Conservation (phyloP, 768 basidiomycete genomes). For the Suillus clintonianus region DNA sequence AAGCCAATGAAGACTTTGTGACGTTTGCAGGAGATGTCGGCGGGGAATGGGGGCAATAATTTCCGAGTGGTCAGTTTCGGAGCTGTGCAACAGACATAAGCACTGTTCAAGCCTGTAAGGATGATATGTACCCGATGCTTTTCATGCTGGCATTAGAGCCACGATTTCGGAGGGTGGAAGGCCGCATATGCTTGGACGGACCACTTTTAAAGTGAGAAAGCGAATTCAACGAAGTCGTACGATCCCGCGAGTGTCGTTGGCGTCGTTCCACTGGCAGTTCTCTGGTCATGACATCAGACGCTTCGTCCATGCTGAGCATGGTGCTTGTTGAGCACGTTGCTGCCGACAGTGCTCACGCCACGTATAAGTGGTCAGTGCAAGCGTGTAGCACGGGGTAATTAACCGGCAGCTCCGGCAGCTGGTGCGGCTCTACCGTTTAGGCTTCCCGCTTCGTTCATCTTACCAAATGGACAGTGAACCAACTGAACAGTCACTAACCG, state of each 20-base stretch:
- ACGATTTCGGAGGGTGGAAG: slow-evolving; percentile 18
- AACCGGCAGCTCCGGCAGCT: neutral
- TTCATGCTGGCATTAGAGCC: slow-evolving; percentile 15
- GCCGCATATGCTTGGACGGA: slow-evolving; percentile 3
- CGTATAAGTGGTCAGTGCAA: neutral
- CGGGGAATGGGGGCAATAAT: slow-evolving; percentile 70
- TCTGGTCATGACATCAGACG: neutral
- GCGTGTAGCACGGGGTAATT: neutral
- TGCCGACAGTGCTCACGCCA: neutral
- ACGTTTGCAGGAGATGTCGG: slow-evolving; percentile 61
- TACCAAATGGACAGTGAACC: no score
- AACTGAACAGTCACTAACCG: no score
- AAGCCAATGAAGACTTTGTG: slow-evolving; percentile 64
- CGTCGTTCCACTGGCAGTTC: neutral
- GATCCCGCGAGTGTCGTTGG: slow-evolving; percentile 8
- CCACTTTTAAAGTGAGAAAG: slow-evolving; percentile 7
- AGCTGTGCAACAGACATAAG: slow-evolving; percentile 8
- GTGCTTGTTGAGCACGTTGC: neutral
- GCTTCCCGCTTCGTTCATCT: no score
- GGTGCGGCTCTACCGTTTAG: neutral
- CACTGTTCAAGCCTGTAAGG: neutral
- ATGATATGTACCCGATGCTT: slow-evolving; percentile 17
- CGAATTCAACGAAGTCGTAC: slow-evolving; percentile 18
- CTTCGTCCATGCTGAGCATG: slow-evolving; percentile 3
- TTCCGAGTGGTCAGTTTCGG: slow-evolving; percentile 36